Conservation (phyloP, 768 basidiomycete species). For the Mrakia gelida region DNA sequence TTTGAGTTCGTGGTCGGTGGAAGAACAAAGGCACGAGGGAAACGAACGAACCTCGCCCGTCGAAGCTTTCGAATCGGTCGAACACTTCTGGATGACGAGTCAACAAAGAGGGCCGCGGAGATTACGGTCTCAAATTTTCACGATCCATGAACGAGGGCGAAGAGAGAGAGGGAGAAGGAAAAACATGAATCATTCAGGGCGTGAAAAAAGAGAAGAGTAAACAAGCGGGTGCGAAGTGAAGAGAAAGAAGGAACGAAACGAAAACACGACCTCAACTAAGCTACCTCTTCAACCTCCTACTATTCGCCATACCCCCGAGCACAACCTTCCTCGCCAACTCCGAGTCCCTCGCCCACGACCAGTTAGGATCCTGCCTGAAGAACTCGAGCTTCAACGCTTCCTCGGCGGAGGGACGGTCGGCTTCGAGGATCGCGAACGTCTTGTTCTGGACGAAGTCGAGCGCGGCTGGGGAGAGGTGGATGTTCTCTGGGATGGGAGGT, state of each 20-base stretch:
- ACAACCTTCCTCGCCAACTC: conserved; percentile 28
- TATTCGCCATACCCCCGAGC: neutral
- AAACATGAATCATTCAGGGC: neutral
- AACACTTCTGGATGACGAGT: too few species aligned
- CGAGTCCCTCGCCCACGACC: conserved; percentile 28
- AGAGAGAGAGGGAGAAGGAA: neutral
- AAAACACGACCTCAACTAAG: neutral
- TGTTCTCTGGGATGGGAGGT: conserved; percentile 83
- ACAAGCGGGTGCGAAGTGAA: neutral
- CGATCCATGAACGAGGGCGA: neutral
- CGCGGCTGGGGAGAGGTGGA: conserved; percentile 67
- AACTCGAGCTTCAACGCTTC: conserved; percentile 65
- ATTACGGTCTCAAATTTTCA: too few species aligned
- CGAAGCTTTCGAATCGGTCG: too few species aligned
- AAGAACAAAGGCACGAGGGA: too few species aligned
- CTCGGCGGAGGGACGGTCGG: conserved; percentile 71
- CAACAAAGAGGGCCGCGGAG: too few species aligned
- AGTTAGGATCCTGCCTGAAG: conserved; percentile 17
- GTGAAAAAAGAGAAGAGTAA: neutral
- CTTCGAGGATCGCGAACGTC: conserved; percentile 85
- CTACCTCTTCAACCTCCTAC: neutral
- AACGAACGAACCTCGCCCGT: too few species aligned
- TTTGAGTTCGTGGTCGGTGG: too few species aligned
- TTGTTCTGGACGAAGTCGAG: conserved; percentile 73
- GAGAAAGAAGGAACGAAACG: neutral